These are phyloP conservation scores for Vicia faba DNA, from an alignment of 306 rosid genomes.

Conservation along the genomic window DNA sequence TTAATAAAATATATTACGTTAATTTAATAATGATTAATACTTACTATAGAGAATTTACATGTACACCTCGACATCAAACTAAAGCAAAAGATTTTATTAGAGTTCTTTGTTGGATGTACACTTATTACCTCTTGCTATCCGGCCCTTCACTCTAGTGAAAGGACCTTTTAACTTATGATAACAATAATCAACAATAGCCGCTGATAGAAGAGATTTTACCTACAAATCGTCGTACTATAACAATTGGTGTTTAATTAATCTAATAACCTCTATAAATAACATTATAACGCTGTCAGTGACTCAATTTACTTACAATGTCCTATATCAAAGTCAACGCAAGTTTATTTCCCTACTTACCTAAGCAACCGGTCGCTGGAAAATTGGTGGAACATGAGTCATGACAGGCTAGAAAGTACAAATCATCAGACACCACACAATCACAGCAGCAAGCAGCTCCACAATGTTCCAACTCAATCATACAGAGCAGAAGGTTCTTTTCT, in stretches of 20 bases:
- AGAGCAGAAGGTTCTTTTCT: not conserved
- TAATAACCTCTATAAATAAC: not conserved
- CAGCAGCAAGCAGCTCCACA: not conserved
- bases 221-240: not conserved
- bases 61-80: too few species aligned
- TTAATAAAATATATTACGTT: too few species aligned
- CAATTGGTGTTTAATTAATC: not conserved
- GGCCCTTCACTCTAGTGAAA: not conserved
- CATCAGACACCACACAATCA: not conserved
- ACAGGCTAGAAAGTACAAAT: slow-evolving; percentile 10
- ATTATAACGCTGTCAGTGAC: not conserved
- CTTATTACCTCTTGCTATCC: too few species aligned
- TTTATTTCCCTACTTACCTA: not conserved
- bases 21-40: too few species aligned
- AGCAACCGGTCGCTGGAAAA: slow-evolving; percentile 9
- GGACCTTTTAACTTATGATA: not conserved
- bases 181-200: too few species aligned
- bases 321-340: slow-evolving; percentile 3
- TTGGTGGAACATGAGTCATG: not conserved
- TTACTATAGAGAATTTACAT: too few species aligned
- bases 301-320: not conserved
- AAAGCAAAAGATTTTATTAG: too few species aligned
- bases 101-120: too few species aligned
- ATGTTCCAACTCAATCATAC: not conserved
- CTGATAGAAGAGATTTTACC: not conserved